Conservation (phyloP, 208 protist genomes). For the Trypanosoma mega region DNA sequence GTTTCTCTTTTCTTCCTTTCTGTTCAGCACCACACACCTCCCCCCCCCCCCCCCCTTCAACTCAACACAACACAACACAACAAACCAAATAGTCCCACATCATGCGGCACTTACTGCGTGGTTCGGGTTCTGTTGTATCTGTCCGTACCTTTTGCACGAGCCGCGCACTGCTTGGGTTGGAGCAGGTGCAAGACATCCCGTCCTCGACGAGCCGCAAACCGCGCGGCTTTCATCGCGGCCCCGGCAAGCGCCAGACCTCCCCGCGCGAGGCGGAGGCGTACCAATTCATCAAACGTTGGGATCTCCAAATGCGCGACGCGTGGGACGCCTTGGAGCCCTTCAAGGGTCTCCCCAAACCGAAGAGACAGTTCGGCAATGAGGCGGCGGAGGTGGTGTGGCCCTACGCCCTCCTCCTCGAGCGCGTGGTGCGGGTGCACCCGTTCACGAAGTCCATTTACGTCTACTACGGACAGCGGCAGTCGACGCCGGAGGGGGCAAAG, state of each 20-base stretch:
- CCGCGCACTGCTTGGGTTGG: slow-evolving; percentile 39
- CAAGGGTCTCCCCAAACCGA: slow-evolving; percentile 87
- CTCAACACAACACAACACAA: no score
- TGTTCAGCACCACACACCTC: neutral
- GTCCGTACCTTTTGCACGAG: slow-evolving; percentile 30
- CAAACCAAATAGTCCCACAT: no score
- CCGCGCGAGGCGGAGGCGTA: slow-evolving; percentile 67
- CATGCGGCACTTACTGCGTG: slow-evolving; percentile 20
- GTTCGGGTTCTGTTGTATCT: neutral
- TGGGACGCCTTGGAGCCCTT: slow-evolving; percentile 89
- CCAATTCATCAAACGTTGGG: slow-evolving; percentile 85
- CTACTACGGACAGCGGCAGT: slow-evolving; percentile 82
- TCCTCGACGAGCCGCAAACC: slow-evolving; percentile 81
- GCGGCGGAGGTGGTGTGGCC: slow-evolving; percentile 88
- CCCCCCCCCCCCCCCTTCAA: slow-evolving; percentile 8
- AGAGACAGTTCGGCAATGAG: slow-evolving; percentile 88
- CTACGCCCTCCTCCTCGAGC: slow-evolving; percentile 83
- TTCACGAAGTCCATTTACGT: slow-evolving; percentile 93
- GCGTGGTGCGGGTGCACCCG: slow-evolving; percentile 84
- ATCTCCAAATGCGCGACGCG: slow-evolving; percentile 77
- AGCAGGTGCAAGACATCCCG: slow-evolving; percentile 88
- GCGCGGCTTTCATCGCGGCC: slow-evolving; percentile 76
- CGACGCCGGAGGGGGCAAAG: slow-evolving; percentile 39
- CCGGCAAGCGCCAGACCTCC: slow-evolving; percentile 81
- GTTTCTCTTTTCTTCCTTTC: no score